Evolutionary conservation across 306 rosid genomes (phyloP).

Genomic region (Delonix regia): DNA sequence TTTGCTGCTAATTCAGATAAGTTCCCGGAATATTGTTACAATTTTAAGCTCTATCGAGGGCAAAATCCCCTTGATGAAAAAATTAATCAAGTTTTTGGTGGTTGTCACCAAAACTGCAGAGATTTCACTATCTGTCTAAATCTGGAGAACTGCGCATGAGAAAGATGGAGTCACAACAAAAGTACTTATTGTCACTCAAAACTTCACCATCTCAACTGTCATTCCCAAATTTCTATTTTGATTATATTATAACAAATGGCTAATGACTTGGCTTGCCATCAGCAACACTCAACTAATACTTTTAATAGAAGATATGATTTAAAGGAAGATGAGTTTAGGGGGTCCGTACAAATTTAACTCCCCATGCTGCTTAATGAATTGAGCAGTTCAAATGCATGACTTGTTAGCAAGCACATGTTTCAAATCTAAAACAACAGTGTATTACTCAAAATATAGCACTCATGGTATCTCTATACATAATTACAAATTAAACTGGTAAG

Average conservation of each 20-base stretch:
- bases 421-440: neutral
- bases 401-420: neutral
- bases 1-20: neutral
- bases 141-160: neutral
- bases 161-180: neutral
- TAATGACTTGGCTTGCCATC: neutral
- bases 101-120: neutral
- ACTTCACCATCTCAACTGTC: neutral
- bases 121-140: slow-evolving; percentile 13
- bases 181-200: neutral
- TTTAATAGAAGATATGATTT: neutral
- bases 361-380: neutral
- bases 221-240: neutral
- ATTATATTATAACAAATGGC: neutral
- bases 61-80: slow-evolving; percentile 1
- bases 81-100: slow-evolving; percentile 10
- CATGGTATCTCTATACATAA: neutral
- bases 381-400: neutral
- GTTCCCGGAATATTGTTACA: neutral
- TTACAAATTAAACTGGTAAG: neutral
- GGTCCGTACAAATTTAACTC: neutral
- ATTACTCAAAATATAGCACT: neutral
- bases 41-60: neutral
- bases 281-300: neutral
- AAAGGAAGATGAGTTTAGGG: neutral